Conservation (phyloP, 352 stramenopile genomes). For the Globisporangium camurandrum region DNA sequence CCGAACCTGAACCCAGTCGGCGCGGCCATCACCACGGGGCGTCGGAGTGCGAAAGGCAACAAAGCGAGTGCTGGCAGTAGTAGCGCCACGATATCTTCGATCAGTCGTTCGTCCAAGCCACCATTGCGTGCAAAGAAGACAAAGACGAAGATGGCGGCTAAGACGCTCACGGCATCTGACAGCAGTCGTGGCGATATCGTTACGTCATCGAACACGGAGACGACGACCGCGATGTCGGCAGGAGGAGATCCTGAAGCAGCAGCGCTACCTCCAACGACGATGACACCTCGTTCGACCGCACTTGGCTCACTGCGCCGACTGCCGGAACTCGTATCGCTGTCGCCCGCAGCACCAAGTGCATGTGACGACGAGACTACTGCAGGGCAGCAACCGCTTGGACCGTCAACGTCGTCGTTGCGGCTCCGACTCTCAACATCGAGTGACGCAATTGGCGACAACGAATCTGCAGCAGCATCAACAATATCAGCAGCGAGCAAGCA, state of each 20-base stretch:
- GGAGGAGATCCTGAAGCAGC: too few species aligned
- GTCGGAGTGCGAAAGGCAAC: background rate
- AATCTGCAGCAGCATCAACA: background rate
- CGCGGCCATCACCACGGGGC: too few species aligned
- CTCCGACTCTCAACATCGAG: background rate
- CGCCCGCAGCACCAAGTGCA: background rate
- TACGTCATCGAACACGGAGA: too few species aligned
- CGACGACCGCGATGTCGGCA: too few species aligned
- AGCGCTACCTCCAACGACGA: too few species aligned
- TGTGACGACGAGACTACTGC: too few species aligned
- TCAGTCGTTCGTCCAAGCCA: too few species aligned
- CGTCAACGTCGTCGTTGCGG: background rate
- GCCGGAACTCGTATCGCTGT: conserved; percentile 1
- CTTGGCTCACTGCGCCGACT: conserved; percentile 9
- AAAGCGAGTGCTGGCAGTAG: background rate
- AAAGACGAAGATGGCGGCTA: too few species aligned
- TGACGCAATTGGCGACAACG: background rate
- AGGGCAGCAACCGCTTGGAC: background rate
- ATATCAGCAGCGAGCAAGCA: background rate
- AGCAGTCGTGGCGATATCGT: too few species aligned
- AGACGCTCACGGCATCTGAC: too few species aligned
- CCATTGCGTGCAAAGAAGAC: too few species aligned
- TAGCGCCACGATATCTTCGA: background rate
- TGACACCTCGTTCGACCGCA: background rate
- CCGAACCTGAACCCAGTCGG: too few species aligned